Evolutionary conservation across 1,139 yeast genomes (phyloP), one percentile per base, ranked within the genome.

Genomic region (Nakaseomyces uthaithaninus): DNA sequence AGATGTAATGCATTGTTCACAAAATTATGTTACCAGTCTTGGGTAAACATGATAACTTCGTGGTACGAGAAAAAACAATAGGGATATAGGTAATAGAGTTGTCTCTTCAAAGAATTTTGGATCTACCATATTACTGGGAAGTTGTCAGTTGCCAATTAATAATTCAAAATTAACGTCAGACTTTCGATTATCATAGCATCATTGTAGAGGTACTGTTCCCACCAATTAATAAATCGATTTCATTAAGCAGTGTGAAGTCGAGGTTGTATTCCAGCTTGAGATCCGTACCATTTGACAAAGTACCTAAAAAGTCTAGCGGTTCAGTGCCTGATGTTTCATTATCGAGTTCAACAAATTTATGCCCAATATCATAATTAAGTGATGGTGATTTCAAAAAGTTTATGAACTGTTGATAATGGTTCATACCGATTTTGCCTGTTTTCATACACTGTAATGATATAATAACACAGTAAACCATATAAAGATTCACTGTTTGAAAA

Each of bases 201-300:
- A 24, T 25, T 10, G 20, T 33, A 12, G 25, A 22, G n/a, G 26
- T 20, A 24, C 17, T 31, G 26, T n/a, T 15, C 19, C 44, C 47
- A 17, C 52, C 57, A 23, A 55, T 54, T 24, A 54, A 39, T 9
- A 50, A 53, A 42, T 56, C 60, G 33, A 56, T 56, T 41, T 55
- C 60, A 38, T 56, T 56, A 19, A 56, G 30, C 24, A 56, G 43
- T 1, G 58, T 56, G 36, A 56, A 54, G 40, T 56, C 60, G 33
- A 56, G 52, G 39, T 56, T 55, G 28, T 54, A 55, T 41, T 54
- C 59, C 10, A 56, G 39, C 6, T 57, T 53, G 37, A 56, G 53
- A 42, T 55, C 56, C 19, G 51, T 54, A 27, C 60, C 60, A 36
- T 54, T 49, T 6, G 56, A 48, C 19, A 54, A 41, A 1, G 55